Evolutionary conservation across 75 land plant species (phyloP), one percentile per base, ranked within the genome.

Genomic region (Pinus albicaulis): DNA sequence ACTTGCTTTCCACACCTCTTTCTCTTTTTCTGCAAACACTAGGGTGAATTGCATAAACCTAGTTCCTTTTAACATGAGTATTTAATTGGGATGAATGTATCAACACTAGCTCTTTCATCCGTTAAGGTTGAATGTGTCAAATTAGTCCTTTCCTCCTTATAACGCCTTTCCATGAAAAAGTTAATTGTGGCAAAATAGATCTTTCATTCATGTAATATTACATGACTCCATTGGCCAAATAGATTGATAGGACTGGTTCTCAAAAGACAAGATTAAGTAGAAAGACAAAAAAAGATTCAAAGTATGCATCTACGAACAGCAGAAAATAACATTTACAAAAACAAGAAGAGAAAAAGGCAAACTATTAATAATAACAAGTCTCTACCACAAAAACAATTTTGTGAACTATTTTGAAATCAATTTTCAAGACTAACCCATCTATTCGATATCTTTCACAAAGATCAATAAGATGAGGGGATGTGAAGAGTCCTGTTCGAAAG

Each of bases 401-500:
- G 24, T 11, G 3, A 77, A 25, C 60, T 22, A 56, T 59, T 57
- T 31, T 25, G 55, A 48, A 62, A 52, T 71, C 56, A 25, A 12
- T 57, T 58, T 36, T 26, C 20, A 70, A 36, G 20, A 79, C 91
- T 81, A 22, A 93, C 96, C 94, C 96, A 74, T 93, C 80, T 22
- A 93, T 65, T n/a, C 90, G 92, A 74, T 89, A 89, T 74, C 94
- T 79, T 76, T 92, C 96, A 55, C 96, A 83, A 77, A 93, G 78
- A 80, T 93, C 92, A 78, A 93, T 82, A 25, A 93, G 86, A 72
- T 93, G 96, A 60, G 96, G 96, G 38, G 94, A 92, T 31, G 90
- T 93, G 77, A 93, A 93, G 56, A 93, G 94, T 59, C 93, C 96
- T 73, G 96, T 93, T 57, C 78, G 83, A 63, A 89, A 89, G 61